phyloP scores from a whole-genome alignment of 2,329 filamentous ascomycete species.

The Arthrobotrys pseudoclavata region DNA sequence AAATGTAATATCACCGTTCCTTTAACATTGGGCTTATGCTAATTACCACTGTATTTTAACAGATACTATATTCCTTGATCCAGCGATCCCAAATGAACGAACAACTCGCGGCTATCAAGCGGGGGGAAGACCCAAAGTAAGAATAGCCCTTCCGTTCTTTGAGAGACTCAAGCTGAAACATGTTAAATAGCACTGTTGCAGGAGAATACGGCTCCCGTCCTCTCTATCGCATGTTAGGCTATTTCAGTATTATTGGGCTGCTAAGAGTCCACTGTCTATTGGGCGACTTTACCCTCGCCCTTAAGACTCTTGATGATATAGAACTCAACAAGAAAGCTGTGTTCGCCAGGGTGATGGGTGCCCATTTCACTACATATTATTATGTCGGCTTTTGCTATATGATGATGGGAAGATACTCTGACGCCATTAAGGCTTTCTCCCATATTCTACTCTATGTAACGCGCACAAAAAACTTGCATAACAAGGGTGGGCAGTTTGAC shows the following conservation, averaged over 20 bases:
- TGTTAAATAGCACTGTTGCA: constrained; percentile 73
- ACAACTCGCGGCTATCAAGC: constrained; percentile 94
- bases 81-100: constrained; percentile 98
- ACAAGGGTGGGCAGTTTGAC: constrained; percentile 97
- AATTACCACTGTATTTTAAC: background rate
- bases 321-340: constrained; percentile 99
- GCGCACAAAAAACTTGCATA: constrained; percentile 98
- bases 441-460: constrained; percentile 99
- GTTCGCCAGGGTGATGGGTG: constrained; percentile 99
- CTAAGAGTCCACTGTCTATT: constrained; percentile 95
- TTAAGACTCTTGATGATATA: constrained; percentile 99
- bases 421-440: constrained; percentile 99
- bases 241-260: constrained; percentile 98
- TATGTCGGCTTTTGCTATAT: constrained; percentile 99
- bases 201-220: constrained; percentile 96
- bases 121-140: constrained; percentile 84
- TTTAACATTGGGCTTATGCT: background rate
- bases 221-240: constrained; percentile 97
- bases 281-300: constrained; percentile 95
- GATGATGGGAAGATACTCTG: constrained; percentile 99
- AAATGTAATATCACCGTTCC: constrained; percentile 71
- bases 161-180: background rate
- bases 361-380: constrained; percentile 96
- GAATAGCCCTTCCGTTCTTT: background rate
- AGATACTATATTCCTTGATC: constrained; percentile 93